Percentiles rank a stretch among this genome's conserved stretches.
Conservation (phyloP, 192 early-diverging fungal genomes). For the Rhizophagus clarus region DNA sequence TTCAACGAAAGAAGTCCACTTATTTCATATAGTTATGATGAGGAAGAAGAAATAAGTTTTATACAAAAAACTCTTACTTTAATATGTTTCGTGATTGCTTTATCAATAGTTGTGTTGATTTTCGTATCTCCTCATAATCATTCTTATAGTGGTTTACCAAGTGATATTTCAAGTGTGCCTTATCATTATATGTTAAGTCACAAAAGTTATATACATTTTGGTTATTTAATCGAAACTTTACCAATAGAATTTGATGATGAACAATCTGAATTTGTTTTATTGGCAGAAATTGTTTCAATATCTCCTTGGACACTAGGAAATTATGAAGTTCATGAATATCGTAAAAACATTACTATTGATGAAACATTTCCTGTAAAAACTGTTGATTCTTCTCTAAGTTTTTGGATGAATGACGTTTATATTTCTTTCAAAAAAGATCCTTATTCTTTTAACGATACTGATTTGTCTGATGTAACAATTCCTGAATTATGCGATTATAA, state of each 20-base stretch:
- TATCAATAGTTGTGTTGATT: neutral
- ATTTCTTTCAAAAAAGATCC: neutral
- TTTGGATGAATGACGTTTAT: neutral
- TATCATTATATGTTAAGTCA: neutral
- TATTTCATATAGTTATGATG: neutral
- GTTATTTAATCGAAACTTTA: neutral
- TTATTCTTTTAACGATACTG: neutral
- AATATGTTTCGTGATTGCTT: neutral
- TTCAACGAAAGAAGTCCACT: neutral
- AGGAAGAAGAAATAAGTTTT: neutral
- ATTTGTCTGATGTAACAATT: neutral
- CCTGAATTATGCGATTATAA: neutral
- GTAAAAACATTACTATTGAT: neutral
- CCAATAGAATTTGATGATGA: neutral
- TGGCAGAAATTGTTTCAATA: neutral
- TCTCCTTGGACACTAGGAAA: neutral
- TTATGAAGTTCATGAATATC: neutral
- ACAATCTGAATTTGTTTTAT: neutral
- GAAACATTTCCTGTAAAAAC: neutral
- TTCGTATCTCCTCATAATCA: neutral
- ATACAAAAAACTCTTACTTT: neutral
- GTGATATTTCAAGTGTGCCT: neutral
- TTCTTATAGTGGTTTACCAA: neutral
- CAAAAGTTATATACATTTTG: neutral
- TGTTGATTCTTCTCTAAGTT: neutral